A percentile compares a stretch with the other conserved stretches of the same genome.
Conservation (phyloP, 139 green algal species). For the Nannochloris sp. region DNA sequence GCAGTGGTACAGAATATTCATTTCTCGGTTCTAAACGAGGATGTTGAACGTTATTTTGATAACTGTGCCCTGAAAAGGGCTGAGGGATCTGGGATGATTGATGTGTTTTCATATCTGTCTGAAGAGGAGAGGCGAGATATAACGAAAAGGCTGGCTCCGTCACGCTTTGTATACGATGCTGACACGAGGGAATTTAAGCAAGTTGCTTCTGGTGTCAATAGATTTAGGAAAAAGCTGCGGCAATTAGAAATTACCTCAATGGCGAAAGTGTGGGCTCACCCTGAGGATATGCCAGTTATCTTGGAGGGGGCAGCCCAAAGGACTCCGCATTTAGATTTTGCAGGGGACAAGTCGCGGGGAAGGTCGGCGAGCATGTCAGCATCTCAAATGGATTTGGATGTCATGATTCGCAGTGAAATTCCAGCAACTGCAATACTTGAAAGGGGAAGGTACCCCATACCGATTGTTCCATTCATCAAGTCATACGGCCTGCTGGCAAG, state of each 20-base stretch:
- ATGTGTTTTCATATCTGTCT: conserved; percentile 32
- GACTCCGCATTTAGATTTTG: neutral
- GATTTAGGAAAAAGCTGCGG: conserved; percentile 12
- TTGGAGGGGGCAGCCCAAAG: conserved; percentile 13
- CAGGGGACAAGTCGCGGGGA: neutral
- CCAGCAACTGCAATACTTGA: no score
- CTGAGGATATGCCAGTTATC: conserved; percentile 37
- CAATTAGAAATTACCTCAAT: conserved; percentile 36
- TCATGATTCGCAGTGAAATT: no score
- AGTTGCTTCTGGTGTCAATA: conserved; percentile 13
- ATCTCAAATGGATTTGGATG: no score
- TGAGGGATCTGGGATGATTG: conserved; percentile 20
- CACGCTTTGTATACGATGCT: conserved; percentile 23
- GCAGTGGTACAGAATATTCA: conserved; percentile 19
- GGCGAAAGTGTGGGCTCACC: conserved; percentile 48
- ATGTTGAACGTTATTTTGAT: neutral
- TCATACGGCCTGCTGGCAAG: neutral
- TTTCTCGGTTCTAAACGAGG: conserved; percentile 4
- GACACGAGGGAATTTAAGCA: conserved; percentile 4
- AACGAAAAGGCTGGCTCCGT: conserved; percentile 11
- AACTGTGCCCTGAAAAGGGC: conserved; percentile 7
- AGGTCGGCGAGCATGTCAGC: no score
- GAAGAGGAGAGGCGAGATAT: conserved; percentile 5
- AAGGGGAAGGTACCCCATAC: neutral
- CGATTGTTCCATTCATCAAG: neutral